Evolutionary conservation across 352 stramenopile genomes (phyloP).

Genomic region (Pythium graminicola): DNA sequence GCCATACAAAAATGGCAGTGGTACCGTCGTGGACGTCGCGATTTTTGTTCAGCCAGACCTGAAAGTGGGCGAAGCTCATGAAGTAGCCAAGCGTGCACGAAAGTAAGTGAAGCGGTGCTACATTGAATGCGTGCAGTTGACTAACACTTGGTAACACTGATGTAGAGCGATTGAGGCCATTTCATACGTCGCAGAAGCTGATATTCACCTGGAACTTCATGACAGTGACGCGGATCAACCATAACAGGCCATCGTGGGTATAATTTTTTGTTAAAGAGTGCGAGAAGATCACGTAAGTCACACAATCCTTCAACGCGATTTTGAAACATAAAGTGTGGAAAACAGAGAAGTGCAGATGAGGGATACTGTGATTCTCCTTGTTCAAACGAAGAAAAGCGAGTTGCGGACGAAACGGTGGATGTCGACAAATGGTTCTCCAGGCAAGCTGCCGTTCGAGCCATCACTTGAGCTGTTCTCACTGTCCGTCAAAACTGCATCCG

Average conservation of each 20-base stretch:
- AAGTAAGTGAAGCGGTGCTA: slow-evolving; percentile 30
- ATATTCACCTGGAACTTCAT: slow-evolving; percentile 78
- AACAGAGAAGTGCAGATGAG: neutral
- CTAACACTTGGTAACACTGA: too few species aligned
- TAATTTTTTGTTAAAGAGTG: too few species aligned
- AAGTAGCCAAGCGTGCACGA: slow-evolving; percentile 61
- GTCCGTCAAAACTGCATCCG: slow-evolving; percentile 12
- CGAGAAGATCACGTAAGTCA: too few species aligned
- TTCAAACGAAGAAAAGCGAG: slow-evolving; percentile 18
- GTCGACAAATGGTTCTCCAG: slow-evolving; percentile 6
- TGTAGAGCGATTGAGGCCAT: slow-evolving; percentile 75
- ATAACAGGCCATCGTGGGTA: neutral
- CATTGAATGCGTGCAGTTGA: neutral
- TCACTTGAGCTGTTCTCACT: slow-evolving; percentile 13
- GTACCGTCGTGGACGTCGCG: slow-evolving; percentile 68
- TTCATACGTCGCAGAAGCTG: slow-evolving; percentile 65
- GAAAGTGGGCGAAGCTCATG: slow-evolving; percentile 64
- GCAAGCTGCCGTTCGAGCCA: neutral
- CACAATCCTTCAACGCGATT: neutral
- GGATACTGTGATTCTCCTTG: neutral
- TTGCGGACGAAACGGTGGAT: slow-evolving; percentile 15
- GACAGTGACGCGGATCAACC: slow-evolving; percentile 14
- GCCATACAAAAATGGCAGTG: slow-evolving; percentile 46
- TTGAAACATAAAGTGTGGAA: neutral
- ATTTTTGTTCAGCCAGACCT: slow-evolving; percentile 74